A percentile compares a stretch with the other conserved stretches of the same genome.
Conservation (phyloP, 1,139 yeast genomes). For the Suhomyces terraborum region DNA sequence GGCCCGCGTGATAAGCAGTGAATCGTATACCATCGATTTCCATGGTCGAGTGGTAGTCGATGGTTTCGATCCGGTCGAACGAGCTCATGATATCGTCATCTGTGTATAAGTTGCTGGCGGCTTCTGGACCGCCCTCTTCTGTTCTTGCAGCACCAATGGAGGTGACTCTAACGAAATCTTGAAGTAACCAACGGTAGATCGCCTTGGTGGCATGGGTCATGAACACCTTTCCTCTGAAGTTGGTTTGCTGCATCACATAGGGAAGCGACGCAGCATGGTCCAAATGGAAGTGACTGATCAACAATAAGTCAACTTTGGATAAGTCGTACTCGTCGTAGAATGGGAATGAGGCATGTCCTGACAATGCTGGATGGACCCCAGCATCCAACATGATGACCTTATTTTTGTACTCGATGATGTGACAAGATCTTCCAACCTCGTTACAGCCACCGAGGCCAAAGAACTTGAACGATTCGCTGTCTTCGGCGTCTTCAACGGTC, state of each 20-base stretch:
- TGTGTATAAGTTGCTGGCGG: slow-evolving; percentile 65
- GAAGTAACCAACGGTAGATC: slow-evolving; percentile 89
- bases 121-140: slow-evolving; percentile 27
- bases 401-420: slow-evolving; percentile 86
- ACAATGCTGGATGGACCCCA: slow-evolving; percentile 94
- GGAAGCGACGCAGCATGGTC: slow-evolving; percentile 98
- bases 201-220: slow-evolving; percentile 99
- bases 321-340: slow-evolving; percentile 94
- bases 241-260: slow-evolving; percentile 96
- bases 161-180: slow-evolving; percentile 93
- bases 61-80: slow-evolving; percentile 87
- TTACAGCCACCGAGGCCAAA: slow-evolving; percentile 99
- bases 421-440: slow-evolving; percentile 97
- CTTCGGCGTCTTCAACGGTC: slow-evolving; percentile 20
- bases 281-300: slow-evolving; percentile 92
- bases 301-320: slow-evolving; percentile 78
- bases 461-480: slow-evolving; percentile 60
- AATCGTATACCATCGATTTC: slow-evolving; percentile 93
- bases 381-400: slow-evolving; percentile 98
- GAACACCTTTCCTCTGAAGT: slow-evolving; percentile 90
- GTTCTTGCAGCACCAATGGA: slow-evolving; percentile 51
- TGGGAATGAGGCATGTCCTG: slow-evolving; percentile 89
- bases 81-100: slow-evolving; percentile 89
- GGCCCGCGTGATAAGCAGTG: slow-evolving; percentile 99
- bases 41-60: slow-evolving; percentile 93